phyloP scores from a whole-genome alignment of 2,329 filamentous ascomycete species.

The Penicillium thymicola region DNA sequence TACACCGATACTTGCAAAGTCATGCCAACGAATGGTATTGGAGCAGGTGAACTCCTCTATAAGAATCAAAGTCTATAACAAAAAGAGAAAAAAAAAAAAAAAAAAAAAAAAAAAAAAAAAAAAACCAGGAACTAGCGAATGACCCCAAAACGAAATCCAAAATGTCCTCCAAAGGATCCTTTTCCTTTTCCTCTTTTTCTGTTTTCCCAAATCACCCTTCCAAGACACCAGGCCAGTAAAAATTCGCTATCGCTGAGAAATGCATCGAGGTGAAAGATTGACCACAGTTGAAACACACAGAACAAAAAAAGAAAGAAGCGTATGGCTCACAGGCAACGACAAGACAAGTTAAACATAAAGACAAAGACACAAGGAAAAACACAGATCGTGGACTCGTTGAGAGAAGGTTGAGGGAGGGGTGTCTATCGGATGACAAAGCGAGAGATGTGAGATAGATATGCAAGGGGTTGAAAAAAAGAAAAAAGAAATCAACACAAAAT shows the following conservation, averaged over 20 bases:
- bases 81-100: neutral
- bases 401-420: neutral
- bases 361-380: constrained; percentile 7
- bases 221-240: constrained; percentile 22
- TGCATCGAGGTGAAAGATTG: constrained; percentile 21
- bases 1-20: neutral
- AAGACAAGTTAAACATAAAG: constrained; percentile 23
- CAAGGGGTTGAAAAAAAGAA: constrained; percentile 11
- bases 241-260: constrained; percentile 27
- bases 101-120: constrained; percentile 1
- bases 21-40: constrained; percentile 7
- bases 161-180: constrained; percentile 14
- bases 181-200: constrained; percentile 15
- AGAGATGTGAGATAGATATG: constrained; percentile 9
- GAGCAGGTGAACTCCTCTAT: constrained; percentile 7
- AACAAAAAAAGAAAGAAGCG: constrained; percentile 9
- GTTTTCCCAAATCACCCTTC: constrained; percentile 16
- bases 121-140: constrained; percentile 16
- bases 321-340: constrained; percentile 19
- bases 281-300: constrained; percentile 14
- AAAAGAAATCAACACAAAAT: constrained; percentile 5
- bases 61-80: constrained; percentile 12
- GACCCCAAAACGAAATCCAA: constrained; percentile 10
- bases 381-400: constrained; percentile 15
- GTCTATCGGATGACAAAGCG: constrained; percentile 2